phyloP scores from a whole-genome alignment of 495 filamentous ascomycete species.

The Aspergillus nidulans region DNA sequence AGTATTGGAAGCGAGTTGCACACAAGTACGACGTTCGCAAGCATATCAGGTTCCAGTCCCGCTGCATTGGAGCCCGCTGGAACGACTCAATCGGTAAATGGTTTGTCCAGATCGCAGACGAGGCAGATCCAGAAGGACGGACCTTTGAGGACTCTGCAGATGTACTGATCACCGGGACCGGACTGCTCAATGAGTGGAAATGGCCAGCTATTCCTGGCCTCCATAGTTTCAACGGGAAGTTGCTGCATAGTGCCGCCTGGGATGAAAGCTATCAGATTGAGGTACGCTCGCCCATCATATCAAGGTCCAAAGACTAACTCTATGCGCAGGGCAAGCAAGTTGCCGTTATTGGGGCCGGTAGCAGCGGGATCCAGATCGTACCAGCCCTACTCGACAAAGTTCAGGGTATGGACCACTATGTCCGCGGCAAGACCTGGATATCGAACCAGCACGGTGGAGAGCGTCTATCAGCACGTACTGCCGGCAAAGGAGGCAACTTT shows the following conservation, averaged over 20 bases:
- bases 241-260: slow-evolving; percentile 30
- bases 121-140: slow-evolving; percentile 16
- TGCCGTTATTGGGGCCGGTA: slow-evolving; percentile 1
- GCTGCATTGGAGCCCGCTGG: neutral
- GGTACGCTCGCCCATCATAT: too few relatives aligned
- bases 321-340: neutral
- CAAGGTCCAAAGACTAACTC: too few relatives aligned
- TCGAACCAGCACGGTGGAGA: neutral
- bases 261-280: neutral
- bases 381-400: neutral
- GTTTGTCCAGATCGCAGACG: slow-evolving; percentile 28
- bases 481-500: neutral
- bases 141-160: slow-evolving; percentile 38
- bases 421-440: neutral
- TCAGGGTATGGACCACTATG: neutral
- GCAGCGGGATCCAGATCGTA: slow-evolving; percentile 1
- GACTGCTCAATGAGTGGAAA: slow-evolving; percentile 44
- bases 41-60: neutral
- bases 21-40: neutral
- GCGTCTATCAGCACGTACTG: neutral
- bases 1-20: neutral
- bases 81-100: slow-evolving; percentile 36
- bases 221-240: slow-evolving; percentile 38
- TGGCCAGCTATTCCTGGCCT: slow-evolving; percentile 47
- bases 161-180: slow-evolving; percentile 46